Evolutionary conservation across 1,284 basidiomycete genomes (phyloP), one percentile per base, ranked within the genome.

Genomic region (Amylostereum areolatum): DNA sequence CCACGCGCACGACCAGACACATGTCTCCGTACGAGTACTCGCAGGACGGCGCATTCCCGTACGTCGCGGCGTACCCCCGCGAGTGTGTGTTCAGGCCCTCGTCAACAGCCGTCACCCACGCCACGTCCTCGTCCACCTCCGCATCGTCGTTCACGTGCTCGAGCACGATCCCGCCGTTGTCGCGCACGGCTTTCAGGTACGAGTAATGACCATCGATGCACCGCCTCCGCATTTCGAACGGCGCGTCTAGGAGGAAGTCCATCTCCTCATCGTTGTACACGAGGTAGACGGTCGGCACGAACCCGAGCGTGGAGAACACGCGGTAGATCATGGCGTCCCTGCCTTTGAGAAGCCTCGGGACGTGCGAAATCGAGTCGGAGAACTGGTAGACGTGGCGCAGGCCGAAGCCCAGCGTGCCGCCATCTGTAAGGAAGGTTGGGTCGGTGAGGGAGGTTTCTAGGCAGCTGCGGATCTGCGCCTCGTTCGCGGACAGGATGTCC

Each of bases 401-500:
- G 0, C 67, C 66, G 43, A 73, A 70, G 7, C 62, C 67, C 5
- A 76, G 56, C 27, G 52, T 47, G 0, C 69, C 69, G 2, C 72
- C 69, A 0, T 65, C 28, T 1, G 65, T 64, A 7, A 71, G 57
- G 47, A 68, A 66, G 4, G 56, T 47, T 1, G 49, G 49, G 41
- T 67, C 59, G 2, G 47, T 42, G 3, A 71, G 58, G 30, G 53
- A 43, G 47, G 59, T 35, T n/a, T 18, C 29, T 31, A 51, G 34
- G 35, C 37, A 29, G n/a, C 41, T 9, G 34, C 12, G 30, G 5
- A n/a, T 29, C 36, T 24, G 27, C 31, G 27, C 30, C 25, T 6
- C 29, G 41, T 5, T 24, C 11, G 9, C 2, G 28, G 44, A 5
- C 11, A 12, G 32, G 43, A 29, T 6, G 48, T 28, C 5, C 30